Evolutionary conservation across 1,284 basidiomycete species (phyloP).

Genomic region (Ceratobasidium sp.): DNA sequence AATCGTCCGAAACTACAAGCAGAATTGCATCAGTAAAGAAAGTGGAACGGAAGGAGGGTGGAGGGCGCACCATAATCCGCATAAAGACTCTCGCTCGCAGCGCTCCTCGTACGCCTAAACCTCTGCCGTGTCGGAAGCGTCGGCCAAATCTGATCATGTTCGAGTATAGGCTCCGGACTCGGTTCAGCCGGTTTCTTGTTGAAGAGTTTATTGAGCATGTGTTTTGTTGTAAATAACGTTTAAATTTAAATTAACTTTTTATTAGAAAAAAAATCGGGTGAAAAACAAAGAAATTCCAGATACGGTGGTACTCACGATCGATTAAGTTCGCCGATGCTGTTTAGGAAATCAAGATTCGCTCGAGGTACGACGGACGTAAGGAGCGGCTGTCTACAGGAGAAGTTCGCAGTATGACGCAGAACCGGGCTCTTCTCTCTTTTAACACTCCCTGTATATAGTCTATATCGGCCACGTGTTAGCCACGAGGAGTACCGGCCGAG

Average conservation of each 20-base stretch:
- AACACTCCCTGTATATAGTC: no score
- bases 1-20: slow-evolving; percentile 35
- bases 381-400: not conserved
- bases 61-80: slow-evolving; percentile 29
- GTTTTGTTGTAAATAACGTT: not conserved
- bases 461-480: slow-evolving; percentile 21
- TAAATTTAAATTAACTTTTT: not conserved
- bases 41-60: not conserved
- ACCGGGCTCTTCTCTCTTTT: no score
- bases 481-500: slow-evolving; percentile 16
- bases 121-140: slow-evolving; percentile 18
- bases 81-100: slow-evolving; percentile 42
- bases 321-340: not conserved
- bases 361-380: not conserved
- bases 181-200: slow-evolving; percentile 2
- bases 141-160: slow-evolving; percentile 8
- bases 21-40: not conserved
- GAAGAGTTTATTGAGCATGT: slow-evolving; percentile 32
- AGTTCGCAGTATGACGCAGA: not conserved
- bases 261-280: slow-evolving; percentile 6
- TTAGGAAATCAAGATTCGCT: not conserved
- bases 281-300: slow-evolving; percentile 6
- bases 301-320: not conserved
- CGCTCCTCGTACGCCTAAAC: slow-evolving; percentile 34
- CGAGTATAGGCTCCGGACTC: slow-evolving; percentile 2